Base-by-base conservation (phyloP, 495 filamentous ascomycete genomes). In the Terfezia boudieri region DNA sequence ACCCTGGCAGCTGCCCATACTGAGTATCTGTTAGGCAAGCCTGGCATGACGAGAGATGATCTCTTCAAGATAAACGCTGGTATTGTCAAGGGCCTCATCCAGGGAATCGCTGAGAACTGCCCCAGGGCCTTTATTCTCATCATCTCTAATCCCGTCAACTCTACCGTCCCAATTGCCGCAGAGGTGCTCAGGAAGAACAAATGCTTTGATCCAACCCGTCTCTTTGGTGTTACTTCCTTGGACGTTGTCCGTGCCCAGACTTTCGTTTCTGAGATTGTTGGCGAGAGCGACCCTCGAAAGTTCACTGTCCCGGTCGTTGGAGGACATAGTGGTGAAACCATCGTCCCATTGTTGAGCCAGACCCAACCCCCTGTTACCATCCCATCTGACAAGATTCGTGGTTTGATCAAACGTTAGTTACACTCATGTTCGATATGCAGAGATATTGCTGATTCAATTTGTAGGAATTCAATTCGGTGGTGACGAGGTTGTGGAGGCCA, bases 81-180 rank as follows among this genome's bases (percentile, higher is more conserved):
- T 56, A 94, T 95, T 64, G 87, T 95, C 60, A 83, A 84, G 64
- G 82, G 82, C 57, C 74, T 95, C 53, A 78, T 84, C 64, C 80
- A 86, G 67, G 80, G 84, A 36, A 79, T 88, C 59, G 89, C 90
- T 57, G 80, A 95, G 66, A 75, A 78, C 62, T 77, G 77, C 66
- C 90, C 90, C 61, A 89, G 93, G 63, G 90, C 90, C 38, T 95
- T 81, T 70, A 77, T 88, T 66, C 78, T 96, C 51, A 78, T 98
- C 73, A 98, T 98, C 70, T 96, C 90, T 58, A 98, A 98, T 76
- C 90, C 90, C 37, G 90, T 98, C 69, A 98, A 98, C 82, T 92
- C 84, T 22, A 98, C 92, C 37, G 92, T 98, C 56, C 90, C 92
- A 52, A 94, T 98, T 67, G 85, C 92, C 49, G 90, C 90, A 53